These are phyloP conservation scores for Eucalyptus rudis DNA, from an alignment of 345 rosid species.

Conservation along the genomic window DNA sequence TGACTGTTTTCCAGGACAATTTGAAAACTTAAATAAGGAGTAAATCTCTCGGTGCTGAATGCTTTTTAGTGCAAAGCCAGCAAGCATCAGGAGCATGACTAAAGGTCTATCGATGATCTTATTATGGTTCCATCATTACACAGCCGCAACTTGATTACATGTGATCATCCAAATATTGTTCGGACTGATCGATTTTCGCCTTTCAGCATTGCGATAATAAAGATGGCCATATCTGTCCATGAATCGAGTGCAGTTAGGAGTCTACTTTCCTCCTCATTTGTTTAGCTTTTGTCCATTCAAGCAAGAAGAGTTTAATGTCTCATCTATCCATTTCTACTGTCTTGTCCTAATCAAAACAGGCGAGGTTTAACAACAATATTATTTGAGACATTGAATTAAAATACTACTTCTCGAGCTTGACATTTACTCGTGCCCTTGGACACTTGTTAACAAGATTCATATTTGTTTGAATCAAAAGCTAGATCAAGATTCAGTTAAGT, in stretches of 20 bases:
- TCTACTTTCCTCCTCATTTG: background rate
- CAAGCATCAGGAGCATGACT: background rate
- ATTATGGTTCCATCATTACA: background rate
- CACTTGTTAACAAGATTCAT: background rate
- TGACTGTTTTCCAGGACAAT: background rate
- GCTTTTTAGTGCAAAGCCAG: background rate
- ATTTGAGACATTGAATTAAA: background rate
- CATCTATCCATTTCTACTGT: background rate
- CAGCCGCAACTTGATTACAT: background rate
- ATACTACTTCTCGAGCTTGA: background rate
- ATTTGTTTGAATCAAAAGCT: no score
- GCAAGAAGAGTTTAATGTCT: background rate
- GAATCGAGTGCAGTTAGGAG: background rate
- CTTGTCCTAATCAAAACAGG: background rate
- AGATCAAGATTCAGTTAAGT: background rate
- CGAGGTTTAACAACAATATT: background rate
- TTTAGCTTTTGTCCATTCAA: background rate
- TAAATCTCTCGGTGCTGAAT: background rate
- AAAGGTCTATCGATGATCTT: background rate
- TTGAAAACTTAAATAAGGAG: background rate
- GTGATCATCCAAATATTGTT: background rate
- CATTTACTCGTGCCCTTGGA: background rate
- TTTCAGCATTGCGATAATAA: background rate
- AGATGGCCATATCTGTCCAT: background rate
- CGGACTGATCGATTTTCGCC: background rate